Base-by-base conservation (phyloP, 169 alveolate genomes). In the Plasmodium relictum region DNA sequence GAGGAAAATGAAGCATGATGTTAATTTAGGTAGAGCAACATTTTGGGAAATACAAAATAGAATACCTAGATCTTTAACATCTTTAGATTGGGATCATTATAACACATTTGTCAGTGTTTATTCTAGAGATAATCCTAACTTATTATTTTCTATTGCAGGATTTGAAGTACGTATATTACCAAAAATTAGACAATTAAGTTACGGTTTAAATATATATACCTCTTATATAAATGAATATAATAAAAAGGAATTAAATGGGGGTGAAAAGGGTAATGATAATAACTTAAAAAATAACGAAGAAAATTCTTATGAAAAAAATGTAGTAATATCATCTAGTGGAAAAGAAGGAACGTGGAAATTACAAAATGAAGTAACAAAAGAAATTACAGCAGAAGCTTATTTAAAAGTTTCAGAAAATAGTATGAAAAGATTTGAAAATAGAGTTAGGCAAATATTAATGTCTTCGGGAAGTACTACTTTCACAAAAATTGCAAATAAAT, bases 1-100 rank as follows among this genome's bases (percentile, higher is more conserved):
- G 99, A 95, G 99, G 71, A 94, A 99, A 88, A 97, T 98, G 98
- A 96, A 95, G 83, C 99, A 97, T 91, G 99, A 98, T 94, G 99
- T 98, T 26, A 97, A 98, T 91, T 95, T 98, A 62, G 99, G 99
- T 0, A 97, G 99, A 70, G 99, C 99, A 1, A 98, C 98, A 16
- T 99, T 98, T 91, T 99, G 99, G 99, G 99, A 99, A 95, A 97
- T 99, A 73, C 98, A 98, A 93, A 98, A 99, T 91, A 97, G 99
- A n/a, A 93, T 99, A 48, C 99, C 99, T 24, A 94, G 99, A 80
- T 97, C 99, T 18, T 88, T 99, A 14, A 97, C 99, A 22, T 97
- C 99, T 4, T 92, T 99, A 52, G 99, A 98, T 70, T 99, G 99
- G 99, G 90, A 88, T 39, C 88, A 73, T 31, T 97, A 97, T 68